phyloP scores from a whole-genome alignment of 2,329 filamentous ascomycete genomes.

The Stachybotrys chlorohalonatus region DNA sequence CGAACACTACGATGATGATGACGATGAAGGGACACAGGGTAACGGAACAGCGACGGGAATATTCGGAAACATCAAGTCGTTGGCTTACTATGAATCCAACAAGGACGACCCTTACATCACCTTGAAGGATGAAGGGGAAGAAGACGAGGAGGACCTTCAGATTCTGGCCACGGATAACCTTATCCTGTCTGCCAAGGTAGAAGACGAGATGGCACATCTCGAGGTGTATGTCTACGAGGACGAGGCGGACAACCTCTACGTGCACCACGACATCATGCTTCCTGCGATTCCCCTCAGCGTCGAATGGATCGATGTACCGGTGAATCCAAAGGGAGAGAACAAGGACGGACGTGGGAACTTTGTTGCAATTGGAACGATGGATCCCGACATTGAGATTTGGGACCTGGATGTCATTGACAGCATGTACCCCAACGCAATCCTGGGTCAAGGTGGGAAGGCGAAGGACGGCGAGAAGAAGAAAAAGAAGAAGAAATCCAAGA shows the following conservation, averaged over 20 bases:
- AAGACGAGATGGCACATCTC: slow-evolving; percentile 92
- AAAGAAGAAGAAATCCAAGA: slow-evolving; percentile 84
- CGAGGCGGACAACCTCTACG: slow-evolving; percentile 89
- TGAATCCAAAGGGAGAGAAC: slow-evolving; percentile 56
- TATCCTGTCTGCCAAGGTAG: slow-evolving; percentile 83
- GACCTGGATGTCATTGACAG: slow-evolving; percentile 91
- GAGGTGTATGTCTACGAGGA: slow-evolving; percentile 99
- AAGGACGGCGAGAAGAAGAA: slow-evolving; percentile 60
- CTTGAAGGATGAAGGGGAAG: slow-evolving; percentile 68
- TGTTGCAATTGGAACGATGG: slow-evolving; percentile 92
- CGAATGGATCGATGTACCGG: slow-evolving; percentile 92
- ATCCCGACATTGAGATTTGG: slow-evolving; percentile 98
- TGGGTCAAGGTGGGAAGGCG: slow-evolving; percentile 61
- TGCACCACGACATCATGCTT: slow-evolving; percentile 99
- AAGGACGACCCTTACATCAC: slow-evolving; percentile 97
- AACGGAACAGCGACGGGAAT: slow-evolving; percentile 69
- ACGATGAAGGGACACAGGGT: slow-evolving; percentile 32
- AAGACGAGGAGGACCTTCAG: slow-evolving; percentile 89
- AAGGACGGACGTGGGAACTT: slow-evolving; percentile 73
- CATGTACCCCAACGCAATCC: slow-evolving; percentile 96
- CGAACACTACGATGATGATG: slow-evolving; percentile 88
- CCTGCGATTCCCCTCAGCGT: slow-evolving; percentile 91
- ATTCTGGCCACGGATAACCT: slow-evolving; percentile 90
- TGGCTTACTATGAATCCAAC: slow-evolving; percentile 90
- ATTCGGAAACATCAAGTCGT: slow-evolving; percentile 89